Evolutionary conservation across 495 filamentous ascomycete genomes (phyloP).

Genomic region (Poronia punctata): DNA sequence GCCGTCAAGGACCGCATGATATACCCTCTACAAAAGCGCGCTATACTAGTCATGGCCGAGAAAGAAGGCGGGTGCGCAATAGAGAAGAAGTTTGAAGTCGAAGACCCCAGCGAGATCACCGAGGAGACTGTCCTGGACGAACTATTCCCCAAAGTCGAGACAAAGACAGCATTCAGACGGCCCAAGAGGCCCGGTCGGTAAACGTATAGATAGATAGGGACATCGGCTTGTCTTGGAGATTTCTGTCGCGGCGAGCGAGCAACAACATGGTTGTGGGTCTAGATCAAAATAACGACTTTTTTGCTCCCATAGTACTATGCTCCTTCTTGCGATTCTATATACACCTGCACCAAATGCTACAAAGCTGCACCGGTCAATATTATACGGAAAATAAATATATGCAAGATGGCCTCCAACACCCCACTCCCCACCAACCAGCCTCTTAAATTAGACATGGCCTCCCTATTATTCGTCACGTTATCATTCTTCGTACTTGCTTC

Average conservation of each 20-base stretch:
- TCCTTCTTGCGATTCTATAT: too few relatives aligned
- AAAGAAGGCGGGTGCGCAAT: slow-evolving; percentile 64
- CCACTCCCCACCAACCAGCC: too few relatives aligned
- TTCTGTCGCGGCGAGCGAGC: neutral
- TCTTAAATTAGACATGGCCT: too few relatives aligned
- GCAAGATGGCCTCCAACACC: neutral
- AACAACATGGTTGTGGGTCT: neutral
- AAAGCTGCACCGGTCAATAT: too few relatives aligned
- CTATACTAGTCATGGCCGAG: slow-evolving; percentile 60
- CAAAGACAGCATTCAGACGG: slow-evolving; percentile 68
- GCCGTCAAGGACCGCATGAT: slow-evolving; percentile 94
- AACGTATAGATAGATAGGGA: too few relatives aligned
- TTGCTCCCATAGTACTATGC: too few relatives aligned
- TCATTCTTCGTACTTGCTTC: slow-evolving; percentile 72
- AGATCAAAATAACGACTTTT: too few relatives aligned
- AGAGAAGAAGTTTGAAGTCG: slow-evolving; percentile 61
- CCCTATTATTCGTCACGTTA: neutral
- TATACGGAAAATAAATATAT: too few relatives aligned
- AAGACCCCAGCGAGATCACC: slow-evolving; percentile 70
- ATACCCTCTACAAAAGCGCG: slow-evolving; percentile 76
- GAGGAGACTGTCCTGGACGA: slow-evolving; percentile 64
- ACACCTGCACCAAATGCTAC: too few relatives aligned
- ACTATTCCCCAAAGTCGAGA: slow-evolving; percentile 63
- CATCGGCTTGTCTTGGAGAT: neutral
- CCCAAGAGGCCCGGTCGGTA: slow-evolving; percentile 79